phyloP scores from a whole-genome alignment of 495 filamentous ascomycete species.

The Podospora bellae-mahoneyi region DNA sequence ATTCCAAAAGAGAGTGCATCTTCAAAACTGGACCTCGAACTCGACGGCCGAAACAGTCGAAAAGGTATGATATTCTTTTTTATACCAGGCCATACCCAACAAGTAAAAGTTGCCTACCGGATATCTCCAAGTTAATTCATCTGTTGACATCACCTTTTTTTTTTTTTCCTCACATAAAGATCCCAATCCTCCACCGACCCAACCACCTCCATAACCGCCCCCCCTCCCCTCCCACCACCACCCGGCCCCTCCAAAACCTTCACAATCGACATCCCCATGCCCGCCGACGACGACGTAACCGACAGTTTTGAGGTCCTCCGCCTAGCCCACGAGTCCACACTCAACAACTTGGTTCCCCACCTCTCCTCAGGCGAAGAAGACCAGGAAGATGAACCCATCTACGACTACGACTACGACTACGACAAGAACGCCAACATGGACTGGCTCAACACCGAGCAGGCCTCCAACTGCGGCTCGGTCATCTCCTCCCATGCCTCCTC shows the following conservation, averaged over 20 bases:
- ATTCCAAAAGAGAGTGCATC: slow-evolving; percentile 48
- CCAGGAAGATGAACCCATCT: slow-evolving; percentile 11
- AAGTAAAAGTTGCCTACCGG: not conserved
- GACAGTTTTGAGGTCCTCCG: slow-evolving; percentile 38
- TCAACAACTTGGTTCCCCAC: slow-evolving; percentile 34
- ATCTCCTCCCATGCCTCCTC: slow-evolving; percentile 28
- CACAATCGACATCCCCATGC: slow-evolving; percentile 49
- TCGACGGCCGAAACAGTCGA: slow-evolving; percentile 36
- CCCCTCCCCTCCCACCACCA: slow-evolving; percentile 19
- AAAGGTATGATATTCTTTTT: slow-evolving; percentile 29
- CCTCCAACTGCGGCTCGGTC: slow-evolving; percentile 16
- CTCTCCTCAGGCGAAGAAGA: slow-evolving; percentile 22
- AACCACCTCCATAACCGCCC: not conserved
- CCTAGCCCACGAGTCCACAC: slow-evolving; percentile 34
- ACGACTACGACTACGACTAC: slow-evolving; percentile 8
- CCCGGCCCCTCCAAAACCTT: slow-evolving; percentile 48
- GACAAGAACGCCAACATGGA: slow-evolving; percentile 18
- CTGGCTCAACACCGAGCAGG: slow-evolving; percentile 12
- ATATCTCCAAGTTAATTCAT: no score
- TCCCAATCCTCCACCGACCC: not conserved
- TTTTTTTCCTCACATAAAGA: not conserved
- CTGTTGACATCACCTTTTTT: not conserved
- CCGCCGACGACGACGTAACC: slow-evolving; percentile 30
- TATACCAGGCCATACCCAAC: not conserved
- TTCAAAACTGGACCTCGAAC: slow-evolving; percentile 46